Conservation (phyloP, 768 basidiomycete genomes). For the Auricularia heimuer region DNA sequence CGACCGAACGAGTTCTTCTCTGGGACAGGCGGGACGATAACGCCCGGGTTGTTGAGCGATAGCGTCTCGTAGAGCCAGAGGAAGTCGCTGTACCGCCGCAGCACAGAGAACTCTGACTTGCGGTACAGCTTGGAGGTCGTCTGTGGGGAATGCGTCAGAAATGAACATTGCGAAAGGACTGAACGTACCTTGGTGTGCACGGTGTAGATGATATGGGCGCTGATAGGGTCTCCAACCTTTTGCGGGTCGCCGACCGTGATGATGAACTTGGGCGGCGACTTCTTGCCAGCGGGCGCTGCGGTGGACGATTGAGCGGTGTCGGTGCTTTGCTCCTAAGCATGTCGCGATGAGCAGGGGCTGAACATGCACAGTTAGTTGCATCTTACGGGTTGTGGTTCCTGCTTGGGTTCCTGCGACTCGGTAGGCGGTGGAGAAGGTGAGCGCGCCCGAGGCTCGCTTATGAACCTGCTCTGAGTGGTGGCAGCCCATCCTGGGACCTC, state of each 20-base stretch:
- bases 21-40: conserved; percentile 92
- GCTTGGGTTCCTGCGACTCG: conserved; percentile 17
- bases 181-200: conserved; percentile 71
- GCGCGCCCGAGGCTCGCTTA: conserved; percentile 13
- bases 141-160: conserved; percentile 25
- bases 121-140: conserved; percentile 80
- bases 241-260: conserved; percentile 97
- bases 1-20: conserved; percentile 92
- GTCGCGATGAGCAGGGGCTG: conserved; percentile 19
- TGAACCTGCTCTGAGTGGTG: background rate
- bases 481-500: background rate
- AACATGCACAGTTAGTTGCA: conserved; percentile 24
- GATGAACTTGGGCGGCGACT: conserved; percentile 48
- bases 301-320: background rate
- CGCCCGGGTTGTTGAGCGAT: conserved; percentile 85
- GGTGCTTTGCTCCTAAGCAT: conserved; percentile 9
- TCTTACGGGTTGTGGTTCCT: conserved; percentile 29
- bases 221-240: conserved; percentile 91
- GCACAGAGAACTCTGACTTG: conserved; percentile 81
- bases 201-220: conserved; percentile 92
- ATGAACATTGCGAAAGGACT: background rate
- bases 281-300: conserved; percentile 23
- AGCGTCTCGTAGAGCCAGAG: conserved; percentile 92
- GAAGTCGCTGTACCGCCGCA: conserved; percentile 96
- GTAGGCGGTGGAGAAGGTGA: conserved; percentile 10